Evolutionary conservation across 2,329 filamentous ascomycete genomes (phyloP).

Genomic region (Pyricularia grisea): DNA sequence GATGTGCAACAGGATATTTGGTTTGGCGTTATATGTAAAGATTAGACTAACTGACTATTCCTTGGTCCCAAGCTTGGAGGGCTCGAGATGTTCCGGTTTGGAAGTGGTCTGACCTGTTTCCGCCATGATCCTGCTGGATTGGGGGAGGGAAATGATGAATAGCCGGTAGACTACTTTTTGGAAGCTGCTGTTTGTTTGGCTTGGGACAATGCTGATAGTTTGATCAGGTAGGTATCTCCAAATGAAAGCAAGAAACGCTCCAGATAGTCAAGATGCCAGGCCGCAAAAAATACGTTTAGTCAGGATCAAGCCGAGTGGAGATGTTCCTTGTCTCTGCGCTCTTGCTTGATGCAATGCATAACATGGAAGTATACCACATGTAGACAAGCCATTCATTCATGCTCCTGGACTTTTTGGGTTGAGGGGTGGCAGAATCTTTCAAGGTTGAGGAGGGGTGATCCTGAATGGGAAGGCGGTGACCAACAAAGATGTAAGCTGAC

Average conservation of each 20-base stretch:
- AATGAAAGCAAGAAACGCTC: background rate
- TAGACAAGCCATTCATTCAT: background rate
- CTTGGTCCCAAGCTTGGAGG: constrained; percentile 76
- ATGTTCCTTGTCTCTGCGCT: background rate
- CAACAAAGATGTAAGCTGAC: background rate
- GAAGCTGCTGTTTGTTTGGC: background rate
- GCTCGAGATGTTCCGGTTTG: constrained; percentile 59
- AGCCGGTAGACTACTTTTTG: background rate
- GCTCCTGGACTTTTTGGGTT: background rate
- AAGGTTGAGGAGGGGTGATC: background rate
- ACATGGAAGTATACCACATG: background rate
- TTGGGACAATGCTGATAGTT: background rate
- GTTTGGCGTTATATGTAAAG: background rate
- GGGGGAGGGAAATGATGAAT: background rate
- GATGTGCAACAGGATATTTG: background rate
- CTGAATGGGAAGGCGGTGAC: background rate
- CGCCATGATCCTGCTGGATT: background rate
- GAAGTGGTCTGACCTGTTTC: background rate
- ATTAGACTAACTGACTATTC: constrained; percentile 58
- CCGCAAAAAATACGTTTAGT: background rate
- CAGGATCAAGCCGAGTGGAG: background rate
- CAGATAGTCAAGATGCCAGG: background rate
- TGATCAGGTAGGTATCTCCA: background rate
- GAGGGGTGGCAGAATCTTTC: constrained; percentile 3
- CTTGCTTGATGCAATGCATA: background rate